Base-by-base conservation (phyloP, 1,139 yeast species). In the Candida sanyaensis region DNA sequence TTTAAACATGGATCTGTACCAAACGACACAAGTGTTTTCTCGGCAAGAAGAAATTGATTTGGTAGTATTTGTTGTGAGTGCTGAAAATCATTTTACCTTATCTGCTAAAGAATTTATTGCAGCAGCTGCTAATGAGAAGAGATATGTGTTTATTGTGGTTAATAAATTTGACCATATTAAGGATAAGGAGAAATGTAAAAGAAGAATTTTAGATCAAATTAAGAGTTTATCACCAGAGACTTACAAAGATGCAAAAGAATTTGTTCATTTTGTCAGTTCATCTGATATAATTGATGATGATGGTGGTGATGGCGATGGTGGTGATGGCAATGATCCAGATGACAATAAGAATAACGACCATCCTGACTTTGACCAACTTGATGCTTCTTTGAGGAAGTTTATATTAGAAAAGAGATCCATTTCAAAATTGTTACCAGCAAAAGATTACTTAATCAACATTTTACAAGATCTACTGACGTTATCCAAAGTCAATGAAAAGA, bases 11-110 rank as follows among this genome's bases (percentile, higher is more conserved):
- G 98, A 93, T 61, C 88, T 95, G 10, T 87, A 87, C 57, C 97
- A 90, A 64, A 95, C 99, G 0, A 89, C 97, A 1, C 97, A 92
- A 61, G 92, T 95, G 0, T 92, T 92, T 65, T 87, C 97, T 3
- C 81, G 98, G 52, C 99, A 95, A 68, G 99, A 95, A 61, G 99
- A 95, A 62, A 95, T 95, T 55, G 99, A 95, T 64, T 75, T 95
- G 58, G 97, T 95, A 7, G 93, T 95, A 0, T 95, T 95, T 71
- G 99, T 95, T 5, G 97, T 95, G 5, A 88, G 88, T 63, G 96
- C 99, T 0, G 98, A 92, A 61, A 95, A 95, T 59, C 98, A 93
- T 64, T 88, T 95, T 61, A 95, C 99, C 0, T 73, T 90, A 46
- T 88, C 96, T 0, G 98, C 98, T 1, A 88, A 90, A 58, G 99